Conservation (phyloP, 345 rosid genomes). For the Camelina sativa region DNA sequence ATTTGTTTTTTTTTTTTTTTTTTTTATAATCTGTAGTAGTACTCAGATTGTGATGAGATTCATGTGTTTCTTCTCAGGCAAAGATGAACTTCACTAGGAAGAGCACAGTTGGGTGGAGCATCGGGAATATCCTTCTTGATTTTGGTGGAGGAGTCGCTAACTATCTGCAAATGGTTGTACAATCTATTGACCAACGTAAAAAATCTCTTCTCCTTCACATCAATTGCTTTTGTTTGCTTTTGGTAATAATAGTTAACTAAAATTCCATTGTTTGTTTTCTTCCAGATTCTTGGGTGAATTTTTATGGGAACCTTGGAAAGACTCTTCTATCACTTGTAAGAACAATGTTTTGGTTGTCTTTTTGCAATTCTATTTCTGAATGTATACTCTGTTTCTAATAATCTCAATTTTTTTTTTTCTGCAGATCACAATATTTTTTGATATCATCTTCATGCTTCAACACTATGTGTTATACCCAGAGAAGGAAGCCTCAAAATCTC, state of each 20-base stretch:
- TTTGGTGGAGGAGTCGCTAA: slow-evolving; percentile 75
- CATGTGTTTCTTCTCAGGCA: slow-evolving; percentile 52
- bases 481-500: slow-evolving; percentile 40
- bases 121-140: slow-evolving; percentile 88
- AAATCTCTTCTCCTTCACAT: slow-evolving; percentile 22
- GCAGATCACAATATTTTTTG: slow-evolving; percentile 82
- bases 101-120: slow-evolving; percentile 93
- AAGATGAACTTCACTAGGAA: slow-evolving; percentile 78
- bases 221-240: slow-evolving; percentile 23
- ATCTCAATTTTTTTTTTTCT: slow-evolving; percentile 19
- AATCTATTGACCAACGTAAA: slow-evolving; percentile 87
- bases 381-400: slow-evolving; percentile 19
- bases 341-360: neutral
- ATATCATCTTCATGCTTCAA: slow-evolving; percentile 83
- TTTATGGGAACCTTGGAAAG: slow-evolving; percentile 94
- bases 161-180: slow-evolving; percentile 72
- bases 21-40: neutral
- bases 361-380: neutral
- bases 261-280: neutral
- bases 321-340: slow-evolving; percentile 80
- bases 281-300: slow-evolving; percentile 96
- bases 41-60: slow-evolving; percentile 5
- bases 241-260: neutral
- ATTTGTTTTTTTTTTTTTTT: neutral
- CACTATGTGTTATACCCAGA: slow-evolving; percentile 76